Evolutionary conservation across 2,329 filamentous ascomycete species (phyloP).

Genomic region (Colletotrichum tamarilloi): DNA sequence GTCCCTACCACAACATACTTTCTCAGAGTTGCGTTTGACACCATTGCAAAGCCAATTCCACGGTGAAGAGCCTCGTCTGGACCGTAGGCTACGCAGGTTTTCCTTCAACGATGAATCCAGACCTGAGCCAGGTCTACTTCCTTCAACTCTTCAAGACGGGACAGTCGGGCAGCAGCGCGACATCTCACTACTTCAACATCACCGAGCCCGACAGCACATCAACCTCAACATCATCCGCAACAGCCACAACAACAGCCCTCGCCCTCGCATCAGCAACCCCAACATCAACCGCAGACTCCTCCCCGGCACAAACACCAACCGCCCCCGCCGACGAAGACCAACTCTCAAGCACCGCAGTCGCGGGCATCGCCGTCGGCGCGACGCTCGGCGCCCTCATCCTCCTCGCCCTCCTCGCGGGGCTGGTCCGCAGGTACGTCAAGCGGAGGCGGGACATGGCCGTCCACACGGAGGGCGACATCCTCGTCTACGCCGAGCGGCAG

Average conservation of each 20-base stretch:
- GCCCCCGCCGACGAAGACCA: neutral
- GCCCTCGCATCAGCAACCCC: neutral
- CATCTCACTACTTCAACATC: conserved; percentile 15
- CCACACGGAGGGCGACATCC: conserved; percentile 3
- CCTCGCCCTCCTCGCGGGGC: neutral
- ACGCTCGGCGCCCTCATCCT: neutral
- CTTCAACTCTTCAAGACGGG: neutral
- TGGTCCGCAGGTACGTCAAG: neutral
- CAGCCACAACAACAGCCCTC: neutral
- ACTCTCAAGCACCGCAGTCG: neutral
- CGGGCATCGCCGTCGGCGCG: neutral
- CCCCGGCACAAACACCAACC: neutral
- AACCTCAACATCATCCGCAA: neutral
- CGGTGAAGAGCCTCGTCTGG: neutral
- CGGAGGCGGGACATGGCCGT: neutral
- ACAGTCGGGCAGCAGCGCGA: neutral
- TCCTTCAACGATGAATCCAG: neutral
- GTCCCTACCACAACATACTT: neutral
- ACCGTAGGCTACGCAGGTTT: neutral
- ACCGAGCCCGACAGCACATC: neutral
- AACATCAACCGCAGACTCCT: neutral
- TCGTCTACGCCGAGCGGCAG: conserved; percentile 6
- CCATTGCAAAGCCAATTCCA: neutral
- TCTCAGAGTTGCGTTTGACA: neutral
- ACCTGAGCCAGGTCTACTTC: conserved; percentile 1